These are phyloP conservation scores for Pseudocercospora ulei DNA, from an alignment of 2,329 filamentous ascomycete genomes.

Conservation along the genomic window DNA sequence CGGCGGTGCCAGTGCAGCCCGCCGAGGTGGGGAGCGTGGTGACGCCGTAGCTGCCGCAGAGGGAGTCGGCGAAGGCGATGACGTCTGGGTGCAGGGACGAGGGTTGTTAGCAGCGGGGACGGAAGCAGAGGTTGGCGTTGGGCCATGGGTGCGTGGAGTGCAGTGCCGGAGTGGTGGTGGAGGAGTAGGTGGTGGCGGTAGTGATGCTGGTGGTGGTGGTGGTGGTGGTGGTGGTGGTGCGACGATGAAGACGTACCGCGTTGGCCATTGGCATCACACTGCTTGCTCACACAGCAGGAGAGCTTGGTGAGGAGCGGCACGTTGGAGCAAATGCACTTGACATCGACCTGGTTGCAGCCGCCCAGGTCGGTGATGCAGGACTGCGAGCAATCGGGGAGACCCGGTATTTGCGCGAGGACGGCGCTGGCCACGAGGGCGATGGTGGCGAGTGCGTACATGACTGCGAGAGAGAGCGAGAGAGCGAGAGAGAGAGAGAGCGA, in stretches of 20 bases:
- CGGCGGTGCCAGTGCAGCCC: constrained; percentile 31
- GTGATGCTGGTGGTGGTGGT: too few relatives aligned
- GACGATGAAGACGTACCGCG: constrained; percentile 26
- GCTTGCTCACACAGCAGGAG: constrained; percentile 37
- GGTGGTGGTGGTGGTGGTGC: too few relatives aligned
- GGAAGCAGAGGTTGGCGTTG: not conserved
- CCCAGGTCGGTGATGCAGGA: constrained; percentile 36
- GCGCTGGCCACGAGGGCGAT: constrained; percentile 21
- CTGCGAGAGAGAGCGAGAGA: too few relatives aligned
- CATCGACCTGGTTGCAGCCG: constrained; percentile 35
- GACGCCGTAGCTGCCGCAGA: constrained; percentile 37
- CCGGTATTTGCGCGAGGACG: constrained; percentile 21
- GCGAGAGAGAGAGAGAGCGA: not conserved
- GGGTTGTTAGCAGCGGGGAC: not conserved
- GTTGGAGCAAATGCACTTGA: constrained; percentile 39
- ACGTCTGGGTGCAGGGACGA: constrained; percentile 30
- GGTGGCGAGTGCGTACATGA: constrained; percentile 21
- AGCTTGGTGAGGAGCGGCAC: constrained; percentile 32
- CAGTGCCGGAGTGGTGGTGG: not conserved
- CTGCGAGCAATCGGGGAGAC: constrained; percentile 30
- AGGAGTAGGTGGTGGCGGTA: too few relatives aligned
- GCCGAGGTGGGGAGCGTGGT: constrained; percentile 35
- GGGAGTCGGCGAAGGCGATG: constrained; percentile 36
- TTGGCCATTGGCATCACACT: constrained; percentile 33
- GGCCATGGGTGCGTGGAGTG: not conserved